These are phyloP conservation scores for Borealophlyctis nickersoniae DNA, from an alignment of 192 early-diverging fungal species.

Conservation along the genomic window DNA sequence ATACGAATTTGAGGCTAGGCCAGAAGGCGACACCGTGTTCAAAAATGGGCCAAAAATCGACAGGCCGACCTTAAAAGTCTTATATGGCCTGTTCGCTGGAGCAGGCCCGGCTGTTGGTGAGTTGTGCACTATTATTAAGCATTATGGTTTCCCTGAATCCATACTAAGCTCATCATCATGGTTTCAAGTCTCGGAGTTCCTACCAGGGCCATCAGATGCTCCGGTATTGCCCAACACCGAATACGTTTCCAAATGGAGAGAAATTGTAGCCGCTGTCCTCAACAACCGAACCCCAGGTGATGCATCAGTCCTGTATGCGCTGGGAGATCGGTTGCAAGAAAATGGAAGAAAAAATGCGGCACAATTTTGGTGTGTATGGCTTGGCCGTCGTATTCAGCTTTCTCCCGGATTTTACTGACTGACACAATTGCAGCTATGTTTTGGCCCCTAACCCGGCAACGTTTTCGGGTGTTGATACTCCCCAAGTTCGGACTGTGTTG, in stretches of 20 bases:
- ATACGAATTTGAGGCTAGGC: constrained; percentile 39
- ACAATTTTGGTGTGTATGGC: constrained; percentile 75
- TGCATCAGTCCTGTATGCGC: constrained; percentile 57
- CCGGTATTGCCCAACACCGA: constrained; percentile 21
- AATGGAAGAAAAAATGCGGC: constrained; percentile 57
- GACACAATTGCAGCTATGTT: constrained; percentile 48
- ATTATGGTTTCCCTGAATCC: too few species aligned
- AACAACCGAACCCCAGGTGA: constrained; percentile 81
- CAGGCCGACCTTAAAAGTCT: constrained; percentile 34
- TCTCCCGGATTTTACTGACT: constrained; percentile 9
- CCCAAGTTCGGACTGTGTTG: constrained; percentile 61
- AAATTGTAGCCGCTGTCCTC: constrained; percentile 71
- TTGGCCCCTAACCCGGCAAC: constrained; percentile 61
- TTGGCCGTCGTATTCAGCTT: not conserved
- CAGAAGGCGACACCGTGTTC: constrained; percentile 1
- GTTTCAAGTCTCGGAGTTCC: constrained; percentile 31
- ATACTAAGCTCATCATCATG: too few species aligned
- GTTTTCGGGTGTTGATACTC: constrained; percentile 63
- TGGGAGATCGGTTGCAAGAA: constrained; percentile 74
- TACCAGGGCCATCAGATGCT: constrained; percentile 20
- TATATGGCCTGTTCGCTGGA: constrained; percentile 38
- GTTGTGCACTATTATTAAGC: too few species aligned
- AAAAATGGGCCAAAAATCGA: constrained; percentile 7
- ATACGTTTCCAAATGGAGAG: constrained; percentile 66
- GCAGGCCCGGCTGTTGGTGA: constrained; percentile 15